These are phyloP conservation scores for Saturnispora diversa DNA, from an alignment of 805 yeast genomes.

Conservation along the genomic window DNA sequence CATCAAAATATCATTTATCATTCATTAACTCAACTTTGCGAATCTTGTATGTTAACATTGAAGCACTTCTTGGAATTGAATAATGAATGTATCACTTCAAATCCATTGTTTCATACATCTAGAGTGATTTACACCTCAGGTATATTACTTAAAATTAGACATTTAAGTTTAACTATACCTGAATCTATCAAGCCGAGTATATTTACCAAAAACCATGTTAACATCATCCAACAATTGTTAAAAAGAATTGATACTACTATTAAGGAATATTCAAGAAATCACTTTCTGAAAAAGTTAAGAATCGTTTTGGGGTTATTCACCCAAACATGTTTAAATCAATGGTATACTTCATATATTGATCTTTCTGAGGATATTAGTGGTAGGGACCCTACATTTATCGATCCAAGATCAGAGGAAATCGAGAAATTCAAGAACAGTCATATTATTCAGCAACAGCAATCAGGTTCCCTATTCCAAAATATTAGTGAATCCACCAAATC, in stretches of 20 bases:
- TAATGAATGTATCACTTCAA: conserved; percentile 40
- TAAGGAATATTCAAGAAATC: conserved; percentile 36
- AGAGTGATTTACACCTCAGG: conserved; percentile 61
- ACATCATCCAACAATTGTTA: conserved; percentile 22
- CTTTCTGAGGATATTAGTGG: conserved; percentile 13
- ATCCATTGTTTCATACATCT: conserved; percentile 51
- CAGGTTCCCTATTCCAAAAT: conserved; percentile 1
- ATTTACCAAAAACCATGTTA: conserved; percentile 39
- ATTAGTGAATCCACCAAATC: not conserved
- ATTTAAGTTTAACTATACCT: conserved; percentile 47
- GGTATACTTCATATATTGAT: conserved; percentile 24
- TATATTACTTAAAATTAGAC: conserved; percentile 49
- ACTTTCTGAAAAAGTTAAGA: conserved; percentile 44
- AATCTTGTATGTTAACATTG: conserved; percentile 44
- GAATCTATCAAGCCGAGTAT: conserved; percentile 35
- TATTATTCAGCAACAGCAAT: not conserved
- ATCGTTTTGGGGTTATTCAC: conserved; percentile 50
- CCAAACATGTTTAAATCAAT: conserved; percentile 54
- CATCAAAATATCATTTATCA: conserved; percentile 17
- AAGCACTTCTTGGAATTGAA: conserved; percentile 40
- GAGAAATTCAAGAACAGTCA: not conserved
- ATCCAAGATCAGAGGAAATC: conserved; percentile 7
- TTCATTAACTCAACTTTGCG: conserved; percentile 34
- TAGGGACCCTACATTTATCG: not conserved
- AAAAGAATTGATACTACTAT: conserved; percentile 25